phyloP scores from a whole-genome alignment of 2,329 filamentous ascomycete species.

The Moelleriella libera region DNA sequence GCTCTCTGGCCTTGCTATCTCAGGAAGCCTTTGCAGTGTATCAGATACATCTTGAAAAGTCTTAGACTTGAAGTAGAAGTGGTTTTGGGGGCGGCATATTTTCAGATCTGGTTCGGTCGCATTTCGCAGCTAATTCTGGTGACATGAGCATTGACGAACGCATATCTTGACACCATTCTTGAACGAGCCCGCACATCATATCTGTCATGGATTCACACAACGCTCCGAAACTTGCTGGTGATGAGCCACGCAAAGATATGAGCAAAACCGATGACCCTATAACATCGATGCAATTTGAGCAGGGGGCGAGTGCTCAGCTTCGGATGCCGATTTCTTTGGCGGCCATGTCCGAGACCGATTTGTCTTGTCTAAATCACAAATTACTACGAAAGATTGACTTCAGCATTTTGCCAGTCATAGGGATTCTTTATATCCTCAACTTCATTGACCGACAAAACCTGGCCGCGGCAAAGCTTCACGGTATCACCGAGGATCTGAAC shows the following conservation, averaged over 20 bases:
- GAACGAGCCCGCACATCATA: too few relatives aligned
- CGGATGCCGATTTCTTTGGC: constrained; percentile 4
- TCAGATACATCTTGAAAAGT: too few relatives aligned
- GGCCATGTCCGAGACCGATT: constrained; percentile 4
- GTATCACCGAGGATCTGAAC: constrained; percentile 33
- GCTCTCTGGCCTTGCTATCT: too few relatives aligned
- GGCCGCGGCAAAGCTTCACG: constrained; percentile 7
- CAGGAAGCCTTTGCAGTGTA: too few relatives aligned
- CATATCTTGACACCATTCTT: too few relatives aligned
- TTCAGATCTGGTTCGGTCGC: too few relatives aligned
- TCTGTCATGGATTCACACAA: background rate
- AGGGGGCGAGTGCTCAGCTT: background rate
- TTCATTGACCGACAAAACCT: constrained; percentile 31
- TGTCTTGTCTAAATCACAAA: constrained; percentile 3
- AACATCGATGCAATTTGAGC: background rate
- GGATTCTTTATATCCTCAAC: constrained; percentile 20
- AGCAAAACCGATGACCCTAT: background rate
- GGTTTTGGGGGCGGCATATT: too few relatives aligned
- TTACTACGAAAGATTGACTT: constrained; percentile 14
- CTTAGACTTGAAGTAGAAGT: too few relatives aligned
- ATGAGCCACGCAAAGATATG: background rate
- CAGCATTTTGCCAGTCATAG: constrained; percentile 14
- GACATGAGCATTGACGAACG: too few relatives aligned
- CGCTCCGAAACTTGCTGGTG: background rate
- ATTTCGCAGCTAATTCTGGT: too few relatives aligned